Evolutionary conservation across 1,284 basidiomycete genomes (phyloP), one percentile per base, ranked within the genome.

Genomic region (Ceratobasidium sp.): DNA sequence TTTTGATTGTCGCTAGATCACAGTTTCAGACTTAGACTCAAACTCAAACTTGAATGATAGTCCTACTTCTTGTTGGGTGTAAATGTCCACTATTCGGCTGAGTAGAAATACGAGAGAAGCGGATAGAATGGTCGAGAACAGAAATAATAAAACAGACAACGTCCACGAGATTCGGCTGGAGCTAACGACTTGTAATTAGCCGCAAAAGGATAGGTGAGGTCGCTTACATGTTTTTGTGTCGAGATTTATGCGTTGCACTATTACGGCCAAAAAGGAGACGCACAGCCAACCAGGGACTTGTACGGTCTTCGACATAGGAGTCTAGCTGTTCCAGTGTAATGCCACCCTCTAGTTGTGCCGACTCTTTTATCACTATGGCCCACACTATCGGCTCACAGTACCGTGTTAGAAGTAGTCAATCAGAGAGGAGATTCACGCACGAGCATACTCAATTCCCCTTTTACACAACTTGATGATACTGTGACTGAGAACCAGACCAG

Each of bases 351-450:
- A 53, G 55, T 12, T 26, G 34, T 53, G 53, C 58, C 14, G 65
- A 70, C 28, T 70, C 65, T n/a, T 70, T 53, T 28, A 70, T 58
- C 14, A 70, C 43, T 26, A 53, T 70, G 1, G 65, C 65, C 65
- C 65, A 70, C n/a, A 70, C 65, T 70, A n/a, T n/a, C n/a, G 18
- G 43, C 23, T 5, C 41, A n/a, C 21, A 26, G n/a, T 30, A 14
- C 28, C 23, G 28, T 16, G 14, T 6, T 8, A 28, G 2, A 16
- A 8, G 16, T 8, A 26, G 14, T 6, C 3, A 16, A 18, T 18
- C 21, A 23, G n/a, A 34, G 32, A 34, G n/a, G n/a, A n/a, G n/a
- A n/a, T n/a, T 2, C 18, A 41, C 65, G 8, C 48, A 70, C 65
- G 32, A 14, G 55, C 55, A 9, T 53, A 53, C 21, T 70, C 65